Base-by-base conservation (phyloP, 176 grass and related monocot genomes). In the Miscanthus lutarioriparius region DNA sequence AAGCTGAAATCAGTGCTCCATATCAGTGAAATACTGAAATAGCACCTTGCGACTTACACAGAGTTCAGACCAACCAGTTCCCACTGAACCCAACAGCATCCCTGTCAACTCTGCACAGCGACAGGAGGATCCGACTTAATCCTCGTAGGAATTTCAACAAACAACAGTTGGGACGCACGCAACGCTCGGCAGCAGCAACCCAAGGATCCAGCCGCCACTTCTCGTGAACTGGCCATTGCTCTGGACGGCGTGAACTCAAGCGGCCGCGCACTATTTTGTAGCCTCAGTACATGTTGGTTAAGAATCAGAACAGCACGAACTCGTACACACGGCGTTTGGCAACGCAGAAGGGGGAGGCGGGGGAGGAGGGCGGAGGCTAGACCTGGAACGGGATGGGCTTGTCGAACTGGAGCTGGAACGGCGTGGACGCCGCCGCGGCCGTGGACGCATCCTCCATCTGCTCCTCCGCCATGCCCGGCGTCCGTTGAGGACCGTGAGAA, bases 351-450 rank as follows among this genome's bases (percentile, higher is more conserved):
- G 43, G 17, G 19, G 13, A 39, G 12, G 27, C 4, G 15, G 13
- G 10, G 58, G 33, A 15, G 58, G 16, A 7, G 44, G 56, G 30
- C 37, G 51, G 49, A 68, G 22, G 7, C 19, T 51, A 56, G 17
- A 98, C 96, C 93, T 95, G 93, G 78, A 94, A 98, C 8, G 96
- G 91, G 73, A 94, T 83, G 70, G 93, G 70, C 86, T 95, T 98
- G 83, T 95, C 93, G 67, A 98, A 93, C 85, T 95, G 93, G 63
- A 98, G 93, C 91, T 98, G 96, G 86, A 98, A 98, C 61, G 96
- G 91, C 73, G 87, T 88, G 75, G 72, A 15, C 74, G 27, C 80
- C 72, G 56, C 79, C 76, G 59, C 80, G 62, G 48, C 67, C 16
- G 65, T 59, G 26, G 61, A 82, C 84, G 82, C 85, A 85, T 86